Percentiles rank a stretch among this genome's conserved stretches.
Evolutionary conservation across 495 filamentous ascomycete genomes (phyloP).

Genomic region (Chaetomidium leptoderma): DNA sequence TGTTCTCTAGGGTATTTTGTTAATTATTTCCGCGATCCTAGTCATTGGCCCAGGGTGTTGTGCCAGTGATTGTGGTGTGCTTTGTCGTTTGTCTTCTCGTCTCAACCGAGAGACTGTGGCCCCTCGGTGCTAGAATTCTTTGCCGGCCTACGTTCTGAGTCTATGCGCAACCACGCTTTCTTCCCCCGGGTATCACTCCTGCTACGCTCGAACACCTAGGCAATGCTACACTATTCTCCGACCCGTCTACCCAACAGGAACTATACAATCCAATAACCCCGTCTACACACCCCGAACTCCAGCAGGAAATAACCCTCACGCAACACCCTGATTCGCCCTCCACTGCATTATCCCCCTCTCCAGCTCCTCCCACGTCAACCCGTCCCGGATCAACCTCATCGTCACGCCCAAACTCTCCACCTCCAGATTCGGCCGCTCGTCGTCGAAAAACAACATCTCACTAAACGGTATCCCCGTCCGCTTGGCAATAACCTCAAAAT

Average conservation of each 20-base stretch:
- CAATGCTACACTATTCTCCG: not conserved
- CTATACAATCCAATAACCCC: not conserved
- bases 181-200: too few species aligned
- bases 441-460: slow-evolving; percentile 96
- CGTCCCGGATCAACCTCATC: slow-evolving; percentile 71
- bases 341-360: slow-evolving; percentile 77
- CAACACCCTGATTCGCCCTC: slow-evolving; percentile 59
- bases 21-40: not conserved
- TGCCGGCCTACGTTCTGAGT: too few species aligned
- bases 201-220: not conserved
- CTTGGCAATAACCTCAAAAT: slow-evolving; percentile 70
- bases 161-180: too few species aligned
- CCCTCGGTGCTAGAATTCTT: too few species aligned
- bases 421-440: slow-evolving; percentile 81
- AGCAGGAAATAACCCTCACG: too few species aligned
- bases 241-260: too few species aligned
- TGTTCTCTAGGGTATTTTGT: not conserved
- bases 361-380: slow-evolving; percentile 72
- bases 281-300: not conserved
- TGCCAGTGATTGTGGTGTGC: too few species aligned
- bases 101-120: too few species aligned
- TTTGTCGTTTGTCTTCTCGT: too few species aligned
- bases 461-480: slow-evolving; percentile 61
- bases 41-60: too few species aligned
- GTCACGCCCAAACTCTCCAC: slow-evolving; percentile 81